Evolutionary conservation across 2,329 filamentous ascomycete genomes (phyloP).

Genomic region (Colletotrichum spinosum): DNA sequence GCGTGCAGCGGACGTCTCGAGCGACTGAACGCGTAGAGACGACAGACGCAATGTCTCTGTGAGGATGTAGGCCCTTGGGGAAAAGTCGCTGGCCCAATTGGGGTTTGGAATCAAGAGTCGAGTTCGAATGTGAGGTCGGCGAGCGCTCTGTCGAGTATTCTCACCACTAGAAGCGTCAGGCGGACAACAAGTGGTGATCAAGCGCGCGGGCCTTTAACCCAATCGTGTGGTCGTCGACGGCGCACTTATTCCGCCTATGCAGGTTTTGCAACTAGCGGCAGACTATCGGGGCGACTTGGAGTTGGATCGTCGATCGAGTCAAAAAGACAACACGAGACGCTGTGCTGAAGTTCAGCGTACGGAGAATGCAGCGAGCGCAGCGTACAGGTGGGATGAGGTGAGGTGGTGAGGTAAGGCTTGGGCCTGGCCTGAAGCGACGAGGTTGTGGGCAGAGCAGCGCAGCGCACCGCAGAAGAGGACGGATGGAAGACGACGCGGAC

Average conservation of each 20-base stretch:
- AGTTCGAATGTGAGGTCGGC: too few relatives aligned
- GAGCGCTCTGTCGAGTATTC: too few relatives aligned
- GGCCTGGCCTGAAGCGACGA: constrained; percentile 32
- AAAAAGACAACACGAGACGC: constrained; percentile 25
- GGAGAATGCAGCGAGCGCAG: constrained; percentile 3
- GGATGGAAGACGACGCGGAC: neutral
- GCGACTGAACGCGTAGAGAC: constrained; percentile 4
- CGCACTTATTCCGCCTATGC: constrained; percentile 24
- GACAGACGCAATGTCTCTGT: neutral
- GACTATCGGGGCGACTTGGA: constrained; percentile 26
- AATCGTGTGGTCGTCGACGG: constrained; percentile 20
- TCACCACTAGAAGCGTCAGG: too few relatives aligned
- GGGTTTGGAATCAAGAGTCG: neutral
- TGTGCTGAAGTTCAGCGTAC: constrained; percentile 5
- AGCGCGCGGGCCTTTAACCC: constrained; percentile 19
- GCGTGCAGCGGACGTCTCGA: too few relatives aligned
- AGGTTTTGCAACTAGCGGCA: constrained; percentile 26
- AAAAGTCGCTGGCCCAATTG: constrained; percentile 10
- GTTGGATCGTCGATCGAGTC: constrained; percentile 23
- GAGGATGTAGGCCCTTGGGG: too few relatives aligned
- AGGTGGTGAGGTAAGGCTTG: constrained; percentile 28
- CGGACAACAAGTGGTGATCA: constrained; percentile 16
- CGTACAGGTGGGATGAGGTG: constrained; percentile 26
- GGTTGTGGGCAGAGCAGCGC: constrained; percentile 13
- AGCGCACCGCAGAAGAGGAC: neutral